Conservation (phyloP, 495 filamentous ascomycete species). For the Neurospora sp. region DNA sequence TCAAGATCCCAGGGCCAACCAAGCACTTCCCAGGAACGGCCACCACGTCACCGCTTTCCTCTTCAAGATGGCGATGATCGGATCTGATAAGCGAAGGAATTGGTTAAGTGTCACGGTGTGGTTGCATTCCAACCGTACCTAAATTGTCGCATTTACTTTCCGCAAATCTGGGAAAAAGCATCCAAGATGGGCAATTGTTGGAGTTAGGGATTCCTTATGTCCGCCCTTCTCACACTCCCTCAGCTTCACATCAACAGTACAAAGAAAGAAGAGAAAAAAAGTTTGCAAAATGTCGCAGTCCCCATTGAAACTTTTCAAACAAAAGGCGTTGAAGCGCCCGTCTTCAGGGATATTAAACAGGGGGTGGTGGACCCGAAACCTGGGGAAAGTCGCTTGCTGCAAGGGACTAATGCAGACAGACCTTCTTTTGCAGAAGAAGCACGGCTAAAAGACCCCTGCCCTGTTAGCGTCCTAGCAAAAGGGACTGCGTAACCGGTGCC, state of each 20-base stretch:
- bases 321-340: background rate
- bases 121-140: background rate
- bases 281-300: background rate
- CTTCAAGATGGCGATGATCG: background rate
- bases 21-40: background rate
- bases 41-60: background rate
- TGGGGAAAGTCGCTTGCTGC: background rate
- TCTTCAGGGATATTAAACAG: background rate
- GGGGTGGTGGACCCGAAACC: background rate
- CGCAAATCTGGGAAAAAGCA: background rate
- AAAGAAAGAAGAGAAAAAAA: background rate
- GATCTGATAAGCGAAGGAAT: conserved; percentile 9
- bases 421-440: background rate
- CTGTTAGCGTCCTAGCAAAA: background rate
- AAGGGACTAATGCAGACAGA: background rate
- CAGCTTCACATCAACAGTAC: background rate
- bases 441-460: background rate
- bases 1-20: background rate
- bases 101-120: background rate
- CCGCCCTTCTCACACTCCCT: background rate
- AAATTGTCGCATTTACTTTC: background rate
- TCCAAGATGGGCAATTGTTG: background rate
- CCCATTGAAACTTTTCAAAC: background rate
- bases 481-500: background rate
- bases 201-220: background rate